A percentile compares a stretch with the other conserved stretches of the same genome.
phyloP scores from a whole-genome alignment of 2,329 filamentous ascomycete genomes.

The Eutypa lata region DNA sequence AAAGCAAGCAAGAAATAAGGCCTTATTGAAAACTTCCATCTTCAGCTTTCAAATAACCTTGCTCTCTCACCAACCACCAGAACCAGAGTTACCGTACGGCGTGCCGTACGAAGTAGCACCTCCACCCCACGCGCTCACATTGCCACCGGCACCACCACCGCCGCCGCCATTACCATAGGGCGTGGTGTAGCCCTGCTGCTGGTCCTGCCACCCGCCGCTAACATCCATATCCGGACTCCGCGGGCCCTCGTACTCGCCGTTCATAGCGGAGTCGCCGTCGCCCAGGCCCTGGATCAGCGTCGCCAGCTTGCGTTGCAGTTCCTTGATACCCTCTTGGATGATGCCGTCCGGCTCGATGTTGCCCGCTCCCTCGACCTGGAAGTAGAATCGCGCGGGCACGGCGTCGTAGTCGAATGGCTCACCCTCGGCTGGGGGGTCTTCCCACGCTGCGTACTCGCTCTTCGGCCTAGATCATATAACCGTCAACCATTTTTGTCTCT shows the following conservation, averaged over 20 bases:
- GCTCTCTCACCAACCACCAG: slow-evolving; percentile 40
- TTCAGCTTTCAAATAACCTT: neutral
- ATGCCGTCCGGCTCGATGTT: slow-evolving; percentile 87
- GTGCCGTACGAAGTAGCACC: slow-evolving; percentile 37
- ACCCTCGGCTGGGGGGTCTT: slow-evolving; percentile 75
- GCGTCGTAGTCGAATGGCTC: slow-evolving; percentile 91
- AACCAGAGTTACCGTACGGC: slow-evolving; percentile 50
- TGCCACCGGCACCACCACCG: slow-evolving; percentile 49
- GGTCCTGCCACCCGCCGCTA: slow-evolving; percentile 55
- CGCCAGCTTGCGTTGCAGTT: slow-evolving; percentile 87
- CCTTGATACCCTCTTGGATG: slow-evolving; percentile 82
- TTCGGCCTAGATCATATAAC: slow-evolving; percentile 80
- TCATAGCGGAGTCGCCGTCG: slow-evolving; percentile 53
- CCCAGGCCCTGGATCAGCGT: slow-evolving; percentile 65
- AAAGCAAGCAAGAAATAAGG: no score
- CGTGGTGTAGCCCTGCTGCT: slow-evolving; percentile 69
- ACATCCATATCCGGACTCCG: slow-evolving; percentile 65
- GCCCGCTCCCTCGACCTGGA: slow-evolving; percentile 87
- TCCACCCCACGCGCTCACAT: slow-evolving; percentile 63
- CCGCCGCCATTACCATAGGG: slow-evolving; percentile 59
- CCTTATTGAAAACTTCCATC: no score
- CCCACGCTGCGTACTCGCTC: slow-evolving; percentile 75
- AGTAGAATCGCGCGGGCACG: slow-evolving; percentile 81
- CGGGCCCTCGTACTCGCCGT: slow-evolving; percentile 60
- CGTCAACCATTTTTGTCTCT: no score